Conservation (phyloP, 352 stramenopile genomes). For the Globisporangium spiculum region DNA sequence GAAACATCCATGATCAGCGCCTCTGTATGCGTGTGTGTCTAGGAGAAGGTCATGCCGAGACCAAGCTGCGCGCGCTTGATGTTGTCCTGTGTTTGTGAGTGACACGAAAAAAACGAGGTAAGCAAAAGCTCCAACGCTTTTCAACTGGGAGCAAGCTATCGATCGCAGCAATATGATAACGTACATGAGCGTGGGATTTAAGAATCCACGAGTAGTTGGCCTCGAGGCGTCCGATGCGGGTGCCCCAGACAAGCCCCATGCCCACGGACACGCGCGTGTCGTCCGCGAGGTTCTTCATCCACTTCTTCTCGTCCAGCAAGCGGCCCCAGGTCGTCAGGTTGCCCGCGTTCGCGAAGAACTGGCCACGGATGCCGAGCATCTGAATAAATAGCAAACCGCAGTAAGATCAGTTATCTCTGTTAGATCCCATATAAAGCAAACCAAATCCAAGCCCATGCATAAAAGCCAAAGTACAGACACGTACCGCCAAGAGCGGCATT, state of each 20-base stretch:
- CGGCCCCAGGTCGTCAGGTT: constrained; percentile 88
- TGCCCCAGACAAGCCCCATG: constrained; percentile 85
- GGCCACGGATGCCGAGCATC: constrained; percentile 80
- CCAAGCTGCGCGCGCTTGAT: constrained; percentile 85
- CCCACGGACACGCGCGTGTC: constrained; percentile 87
- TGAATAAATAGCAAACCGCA: constrained; percentile 20
- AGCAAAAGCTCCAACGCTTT: neutral
- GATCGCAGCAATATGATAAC: constrained; percentile 6
- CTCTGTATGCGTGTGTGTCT: constrained; percentile 18
- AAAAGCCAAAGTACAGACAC: constrained; percentile 8
- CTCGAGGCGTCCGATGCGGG: constrained; percentile 84
- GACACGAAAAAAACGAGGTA: constrained; percentile 7
- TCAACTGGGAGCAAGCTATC: neutral
- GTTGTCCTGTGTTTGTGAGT: constrained; percentile 57
- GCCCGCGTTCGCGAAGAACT: constrained; percentile 89
- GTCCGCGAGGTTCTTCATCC: constrained; percentile 85
- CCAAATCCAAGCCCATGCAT: neutral
- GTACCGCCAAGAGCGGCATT: constrained; percentile 75
- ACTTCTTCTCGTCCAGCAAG: constrained; percentile 85
- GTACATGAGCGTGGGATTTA: constrained; percentile 75
- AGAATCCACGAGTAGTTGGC: constrained; percentile 92
- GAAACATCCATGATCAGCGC: neutral
- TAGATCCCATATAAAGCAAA: neutral
- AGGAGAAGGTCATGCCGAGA: constrained; percentile 83
- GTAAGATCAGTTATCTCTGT: neutral